Evolutionary conservation across 306 rosid species (phyloP).

Genomic region (Urtica urens): DNA sequence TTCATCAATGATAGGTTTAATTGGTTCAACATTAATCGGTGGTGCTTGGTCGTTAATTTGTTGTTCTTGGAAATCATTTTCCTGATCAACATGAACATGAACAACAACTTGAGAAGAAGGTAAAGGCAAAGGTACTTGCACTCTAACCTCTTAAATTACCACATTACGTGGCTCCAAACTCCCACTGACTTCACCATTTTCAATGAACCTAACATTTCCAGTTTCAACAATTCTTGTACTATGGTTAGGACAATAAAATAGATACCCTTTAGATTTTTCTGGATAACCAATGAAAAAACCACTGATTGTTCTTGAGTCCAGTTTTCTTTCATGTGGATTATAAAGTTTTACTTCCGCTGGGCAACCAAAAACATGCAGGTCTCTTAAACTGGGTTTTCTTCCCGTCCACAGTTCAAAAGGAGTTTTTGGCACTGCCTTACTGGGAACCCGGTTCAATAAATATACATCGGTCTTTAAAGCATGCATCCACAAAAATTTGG

Average conservation of each 20-base stretch:
- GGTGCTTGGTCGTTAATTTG: background rate
- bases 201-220: no score
- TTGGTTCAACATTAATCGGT: background rate
- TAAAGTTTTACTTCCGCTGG: no score
- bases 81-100: background rate
- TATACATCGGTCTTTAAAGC: background rate
- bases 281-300: no score
- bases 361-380: background rate
- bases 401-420: background rate
- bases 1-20: background rate
- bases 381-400: background rate
- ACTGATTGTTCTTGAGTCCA: no score
- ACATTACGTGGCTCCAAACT: background rate
- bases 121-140: background rate
- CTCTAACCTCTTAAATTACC: background rate
- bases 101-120: background rate
- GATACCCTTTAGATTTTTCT: no score
- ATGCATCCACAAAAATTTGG: no score
- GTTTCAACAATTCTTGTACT: no score
- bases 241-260: no score
- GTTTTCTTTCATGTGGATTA: no score
- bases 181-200: no score
- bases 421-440: background rate
- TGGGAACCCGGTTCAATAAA: background rate
- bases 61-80: background rate